Evolutionary conservation across 2,329 filamentous ascomycete genomes (phyloP).

Genomic region (Penicillium sp.): DNA sequence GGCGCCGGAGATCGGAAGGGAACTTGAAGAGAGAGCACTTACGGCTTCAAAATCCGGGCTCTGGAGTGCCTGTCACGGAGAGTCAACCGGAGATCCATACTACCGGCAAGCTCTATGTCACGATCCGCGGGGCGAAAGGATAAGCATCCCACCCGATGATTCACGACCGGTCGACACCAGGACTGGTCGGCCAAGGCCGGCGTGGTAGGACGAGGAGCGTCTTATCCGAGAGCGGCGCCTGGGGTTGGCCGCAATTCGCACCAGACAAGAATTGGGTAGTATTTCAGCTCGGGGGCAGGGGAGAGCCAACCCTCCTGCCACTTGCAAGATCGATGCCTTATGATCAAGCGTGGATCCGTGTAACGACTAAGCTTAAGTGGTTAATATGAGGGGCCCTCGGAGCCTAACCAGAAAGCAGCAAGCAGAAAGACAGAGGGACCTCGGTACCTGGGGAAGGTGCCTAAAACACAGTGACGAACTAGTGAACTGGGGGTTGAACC

Average conservation of each 20-base stretch:
- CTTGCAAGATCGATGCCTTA: slow-evolving; percentile 16
- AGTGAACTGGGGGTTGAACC: neutral
- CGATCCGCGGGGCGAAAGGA: slow-evolving; percentile 19
- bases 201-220: neutral
- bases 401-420: neutral
- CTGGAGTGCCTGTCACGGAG: slow-evolving; percentile 21
- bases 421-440: slow-evolving; percentile 8
- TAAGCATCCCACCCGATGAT: slow-evolving; percentile 18
- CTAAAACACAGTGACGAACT: neutral
- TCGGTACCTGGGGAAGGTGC: slow-evolving; percentile 13
- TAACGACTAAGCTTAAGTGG: slow-evolving; percentile 15
- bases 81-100: slow-evolving; percentile 26
- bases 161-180: neutral
- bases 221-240: neutral
- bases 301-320: slow-evolving; percentile 4
- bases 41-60: slow-evolving; percentile 31
- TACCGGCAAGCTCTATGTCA: slow-evolving; percentile 22
- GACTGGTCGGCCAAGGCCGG: neutral
- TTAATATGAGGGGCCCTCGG: neutral
- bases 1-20: slow-evolving; percentile 4
- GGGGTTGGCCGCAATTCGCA: neutral
- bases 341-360: slow-evolving; percentile 28
- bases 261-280: slow-evolving; percentile 21
- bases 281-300: slow-evolving; percentile 7
- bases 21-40: slow-evolving; percentile 15